Percentiles rank a stretch among this genome's conserved stretches.
Conservation (phyloP, 164 flowering plant species). For the grape (Vitis vinifera) region DNA sequence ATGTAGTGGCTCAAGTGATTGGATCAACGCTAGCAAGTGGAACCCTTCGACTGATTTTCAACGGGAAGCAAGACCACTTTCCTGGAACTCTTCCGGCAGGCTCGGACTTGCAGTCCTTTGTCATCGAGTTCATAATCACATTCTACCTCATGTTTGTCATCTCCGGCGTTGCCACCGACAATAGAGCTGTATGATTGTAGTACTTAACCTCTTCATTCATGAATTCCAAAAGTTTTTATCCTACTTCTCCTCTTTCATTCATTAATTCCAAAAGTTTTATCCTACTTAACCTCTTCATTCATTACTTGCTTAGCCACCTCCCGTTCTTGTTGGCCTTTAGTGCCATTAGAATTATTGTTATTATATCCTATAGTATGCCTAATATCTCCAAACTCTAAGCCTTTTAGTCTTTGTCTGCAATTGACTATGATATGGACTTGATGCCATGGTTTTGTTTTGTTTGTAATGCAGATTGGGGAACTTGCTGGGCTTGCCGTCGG, state of each 20-base stretch:
- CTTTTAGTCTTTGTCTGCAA: no score
- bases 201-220: neutral
- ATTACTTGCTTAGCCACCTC: no score
- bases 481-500: conserved; percentile 91
- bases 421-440: neutral
- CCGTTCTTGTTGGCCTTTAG: no score
- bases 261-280: no score
- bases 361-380: no score
- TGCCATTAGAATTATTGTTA: no score
- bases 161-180: conserved; percentile 63
- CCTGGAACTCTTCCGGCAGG: conserved; percentile 47
- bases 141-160: conserved; percentile 67
- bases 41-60: conserved; percentile 36
- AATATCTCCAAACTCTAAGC: no score
- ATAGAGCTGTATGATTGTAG: conserved; percentile 36
- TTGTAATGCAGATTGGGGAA: conserved; percentile 69
- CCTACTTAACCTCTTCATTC: no score
- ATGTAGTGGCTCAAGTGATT: conserved; percentile 37
- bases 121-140: conserved; percentile 54
- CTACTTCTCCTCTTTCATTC: no score
- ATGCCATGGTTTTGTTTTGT: neutral
- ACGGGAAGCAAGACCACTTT: conserved; percentile 33
- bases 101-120: conserved; percentile 41
- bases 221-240: neutral
- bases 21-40: conserved; percentile 55